Evolutionary conservation across 495 filamentous ascomycete species (phyloP).

Genomic region (Entonaema liquescens): DNA sequence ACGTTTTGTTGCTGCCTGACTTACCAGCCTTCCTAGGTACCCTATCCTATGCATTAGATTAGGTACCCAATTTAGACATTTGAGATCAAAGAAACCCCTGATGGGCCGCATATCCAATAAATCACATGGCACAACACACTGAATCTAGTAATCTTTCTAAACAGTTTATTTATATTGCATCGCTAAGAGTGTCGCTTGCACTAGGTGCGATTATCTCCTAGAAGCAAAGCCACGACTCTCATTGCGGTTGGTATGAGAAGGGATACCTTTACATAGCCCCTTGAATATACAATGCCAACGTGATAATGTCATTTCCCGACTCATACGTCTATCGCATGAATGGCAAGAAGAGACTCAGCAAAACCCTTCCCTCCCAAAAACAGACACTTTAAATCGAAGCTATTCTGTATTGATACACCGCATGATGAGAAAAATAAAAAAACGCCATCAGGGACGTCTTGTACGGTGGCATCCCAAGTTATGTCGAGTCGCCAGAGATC

Average conservation of each 20-base stretch:
- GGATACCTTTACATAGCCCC: conserved; percentile 24
- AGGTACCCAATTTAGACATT: neutral
- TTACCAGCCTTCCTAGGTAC: neutral
- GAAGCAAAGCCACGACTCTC: conserved; percentile 6
- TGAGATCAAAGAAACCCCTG: neutral
- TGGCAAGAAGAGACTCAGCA: conserved; percentile 16
- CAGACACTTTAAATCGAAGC: conserved; percentile 10
- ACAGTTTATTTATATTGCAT: neutral
- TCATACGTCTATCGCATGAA: conserved; percentile 28
- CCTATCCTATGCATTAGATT: too few relatives aligned
- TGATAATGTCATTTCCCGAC: conserved; percentile 14
- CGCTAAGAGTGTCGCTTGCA: neutral
- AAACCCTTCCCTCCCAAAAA: conserved; percentile 5
- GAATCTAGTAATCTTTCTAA: neutral
- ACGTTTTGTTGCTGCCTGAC: conserved; percentile 12
- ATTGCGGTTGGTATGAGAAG: conserved; percentile 19
- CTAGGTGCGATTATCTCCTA: neutral
- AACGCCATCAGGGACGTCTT: conserved; percentile 4
- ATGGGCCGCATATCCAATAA: neutral
- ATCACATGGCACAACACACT: neutral
- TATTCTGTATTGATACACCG: conserved; percentile 24
- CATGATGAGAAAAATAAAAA: neutral
- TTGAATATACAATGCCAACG: conserved; percentile 35
- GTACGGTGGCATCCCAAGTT: neutral
- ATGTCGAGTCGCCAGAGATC: conserved; percentile 7